These are phyloP conservation scores for Aspergillus asperescens DNA, from an alignment of 495 filamentous ascomycete genomes.

Conservation along the genomic window DNA sequence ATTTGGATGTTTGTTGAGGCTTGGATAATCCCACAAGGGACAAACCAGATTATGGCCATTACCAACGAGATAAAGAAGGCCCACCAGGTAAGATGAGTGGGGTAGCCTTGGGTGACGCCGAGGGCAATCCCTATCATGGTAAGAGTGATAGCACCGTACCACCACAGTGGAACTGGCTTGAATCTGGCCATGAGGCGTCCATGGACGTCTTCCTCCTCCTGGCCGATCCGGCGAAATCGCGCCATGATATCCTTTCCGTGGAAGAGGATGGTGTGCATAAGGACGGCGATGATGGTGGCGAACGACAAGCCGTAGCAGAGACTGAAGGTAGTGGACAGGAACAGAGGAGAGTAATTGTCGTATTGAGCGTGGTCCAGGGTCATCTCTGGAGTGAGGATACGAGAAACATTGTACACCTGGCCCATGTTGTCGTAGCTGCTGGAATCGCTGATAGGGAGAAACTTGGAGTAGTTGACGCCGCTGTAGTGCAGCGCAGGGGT, in stretches of 20 bases:
- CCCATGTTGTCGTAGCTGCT: constrained; percentile 56
- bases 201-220: constrained; percentile 63
- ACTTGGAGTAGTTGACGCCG: constrained; percentile 45
- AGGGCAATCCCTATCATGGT: constrained; percentile 49
- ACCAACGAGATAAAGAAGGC: constrained; percentile 49
- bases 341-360: constrained; percentile 53
- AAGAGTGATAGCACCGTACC: constrained; percentile 50
- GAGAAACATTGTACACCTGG: constrained; percentile 45
- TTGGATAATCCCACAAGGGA: constrained; percentile 51
- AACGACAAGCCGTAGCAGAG: constrained; percentile 57
- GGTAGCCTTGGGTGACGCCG: constrained; percentile 47
- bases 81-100: constrained; percentile 49
- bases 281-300: constrained; percentile 50
- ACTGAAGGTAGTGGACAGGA: constrained; percentile 56
- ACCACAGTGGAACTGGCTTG: constrained; percentile 56
- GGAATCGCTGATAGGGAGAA: constrained; percentile 52
- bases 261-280: constrained; percentile 52
- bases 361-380: constrained; percentile 54
- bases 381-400: constrained; percentile 47
- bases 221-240: constrained; percentile 42
- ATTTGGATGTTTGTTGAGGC: constrained; percentile 51
- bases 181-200: constrained; percentile 57
- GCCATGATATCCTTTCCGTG: constrained; percentile 51
- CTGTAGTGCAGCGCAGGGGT: constrained; percentile 50
- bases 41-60: constrained; percentile 44